Conservation (phyloP, 1,284 basidiomycete species). For the Malassezia brasiliensis region DNA sequence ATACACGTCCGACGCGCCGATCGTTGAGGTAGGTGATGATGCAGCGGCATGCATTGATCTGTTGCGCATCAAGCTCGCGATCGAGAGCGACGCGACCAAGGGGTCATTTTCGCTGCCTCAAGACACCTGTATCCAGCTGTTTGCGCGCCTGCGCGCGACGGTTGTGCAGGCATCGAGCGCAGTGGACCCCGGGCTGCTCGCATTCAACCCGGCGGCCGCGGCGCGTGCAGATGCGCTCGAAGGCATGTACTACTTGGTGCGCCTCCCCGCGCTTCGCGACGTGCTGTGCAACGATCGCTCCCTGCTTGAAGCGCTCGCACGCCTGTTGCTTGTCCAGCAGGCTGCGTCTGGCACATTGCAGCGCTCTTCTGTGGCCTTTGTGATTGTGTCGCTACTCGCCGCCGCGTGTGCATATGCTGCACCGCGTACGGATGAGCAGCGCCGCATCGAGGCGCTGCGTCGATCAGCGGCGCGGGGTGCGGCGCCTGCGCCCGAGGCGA, state of each 20-base stretch:
- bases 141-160: background rate
- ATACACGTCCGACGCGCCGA: background rate
- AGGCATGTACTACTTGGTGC: conserved; percentile 30
- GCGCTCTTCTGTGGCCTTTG: conserved; percentile 16
- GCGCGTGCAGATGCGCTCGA: conserved; percentile 27
- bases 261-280: conserved; percentile 21
- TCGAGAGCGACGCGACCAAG: background rate
- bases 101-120: conserved; percentile 6
- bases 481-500: background rate
- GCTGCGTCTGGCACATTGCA: background rate
- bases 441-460: conserved; percentile 29
- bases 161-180: background rate
- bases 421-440: conserved; percentile 24
- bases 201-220: conserved; percentile 1
- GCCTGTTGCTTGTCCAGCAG: conserved; percentile 4
- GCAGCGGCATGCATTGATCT: conserved; percentile 1
- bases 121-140: background rate
- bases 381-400: conserved; percentile 26
- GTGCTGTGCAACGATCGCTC: conserved; percentile 10
- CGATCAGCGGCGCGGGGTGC: conserved; percentile 12
- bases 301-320: conserved; percentile 22
- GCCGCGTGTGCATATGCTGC: conserved; percentile 27
- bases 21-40: background rate
- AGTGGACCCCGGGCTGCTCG: background rate
- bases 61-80: conserved; percentile 15